Evolutionary conservation across 2,329 filamentous ascomycete genomes (phyloP), one percentile per base, ranked within the genome.

Genomic region (Penicillium thymicola): DNA sequence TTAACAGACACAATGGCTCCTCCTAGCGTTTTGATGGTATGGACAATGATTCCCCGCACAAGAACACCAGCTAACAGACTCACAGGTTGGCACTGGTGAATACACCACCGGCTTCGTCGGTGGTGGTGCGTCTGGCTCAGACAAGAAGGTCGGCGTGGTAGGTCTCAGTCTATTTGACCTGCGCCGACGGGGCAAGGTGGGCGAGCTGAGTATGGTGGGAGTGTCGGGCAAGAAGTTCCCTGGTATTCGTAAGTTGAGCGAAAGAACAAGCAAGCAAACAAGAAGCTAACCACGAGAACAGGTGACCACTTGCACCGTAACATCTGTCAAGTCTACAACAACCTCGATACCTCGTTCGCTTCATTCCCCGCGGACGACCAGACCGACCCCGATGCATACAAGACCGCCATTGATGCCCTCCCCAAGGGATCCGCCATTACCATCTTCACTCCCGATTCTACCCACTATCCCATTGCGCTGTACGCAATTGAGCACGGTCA

Each of bases 41-140:
- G 78, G 51, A 62, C 51, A 49, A 34, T 34, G 13, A 10, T 41
- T 36, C 36, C 47, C 32, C 37, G 11, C 23, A 49, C 46, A 25
- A 40, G 37, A 49, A 41, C 14, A 3, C 41, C 48, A 59, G 41
- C 53, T 61, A 37, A 63, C 38, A 16, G 16, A 49, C 28, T 25
- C 18, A 16, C 59, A 87, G 89, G 85, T 96, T 57, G 92, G 92
- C 63, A 96, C 92, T 11, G 93, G 92, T 69, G 92, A 97, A 82
- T 97, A 97, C 82, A 97, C 93, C 67, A 97, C 93, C 42, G 92
- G 92, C 56, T 97, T 94, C 67, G 92, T 96, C 55, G 91, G 90
- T 56, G 87, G 86, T 59, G 89, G 88, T 58, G 88, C 87, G 50
- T 96, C 91, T 4, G 87, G 84, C 11, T 96, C 91, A 48, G 93